Evolutionary conservation across 140 eudicot species (phyloP).

Genomic region (Oenanthe javanica): DNA sequence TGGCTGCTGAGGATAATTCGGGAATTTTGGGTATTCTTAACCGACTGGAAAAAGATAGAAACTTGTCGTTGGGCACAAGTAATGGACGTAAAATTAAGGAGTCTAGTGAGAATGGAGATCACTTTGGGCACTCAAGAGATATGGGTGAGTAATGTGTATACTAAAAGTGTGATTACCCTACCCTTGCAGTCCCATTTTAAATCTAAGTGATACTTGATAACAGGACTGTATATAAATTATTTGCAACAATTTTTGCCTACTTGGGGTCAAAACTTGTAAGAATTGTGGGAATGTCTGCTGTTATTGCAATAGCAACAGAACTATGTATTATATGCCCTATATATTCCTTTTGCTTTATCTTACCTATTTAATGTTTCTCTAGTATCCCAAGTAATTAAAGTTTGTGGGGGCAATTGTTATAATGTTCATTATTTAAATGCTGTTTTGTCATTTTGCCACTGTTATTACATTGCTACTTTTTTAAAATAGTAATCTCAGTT

Average conservation of each 20-base stretch:
- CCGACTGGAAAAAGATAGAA: conserved; percentile 68
- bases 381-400: not conserved
- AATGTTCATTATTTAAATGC: not conserved
- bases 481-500: not conserved
- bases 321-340: not conserved
- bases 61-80: conserved; percentile 34
- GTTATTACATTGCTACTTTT: not conserved
- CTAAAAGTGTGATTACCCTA: not conserved
- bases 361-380: not conserved
- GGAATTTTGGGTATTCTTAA: conserved; percentile 71
- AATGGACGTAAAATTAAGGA: conserved; percentile 16
- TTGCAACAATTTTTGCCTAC: not conserved
- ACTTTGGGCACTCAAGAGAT: conserved; percentile 19
- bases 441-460: not conserved
- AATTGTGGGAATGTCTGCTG: not conserved
- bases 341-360: not conserved
- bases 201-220: not conserved
- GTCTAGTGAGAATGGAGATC: conserved; percentile 18
- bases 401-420: not conserved
- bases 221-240: not conserved
- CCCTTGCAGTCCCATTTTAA: not conserved
- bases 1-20: conserved; percentile 28
- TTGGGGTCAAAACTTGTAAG: not conserved
- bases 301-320: not conserved
- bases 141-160: conserved; percentile 29